These are phyloP conservation scores for Solanum tarijense DNA, from an alignment of 257 asterid genomes.

Conservation along the genomic window DNA sequence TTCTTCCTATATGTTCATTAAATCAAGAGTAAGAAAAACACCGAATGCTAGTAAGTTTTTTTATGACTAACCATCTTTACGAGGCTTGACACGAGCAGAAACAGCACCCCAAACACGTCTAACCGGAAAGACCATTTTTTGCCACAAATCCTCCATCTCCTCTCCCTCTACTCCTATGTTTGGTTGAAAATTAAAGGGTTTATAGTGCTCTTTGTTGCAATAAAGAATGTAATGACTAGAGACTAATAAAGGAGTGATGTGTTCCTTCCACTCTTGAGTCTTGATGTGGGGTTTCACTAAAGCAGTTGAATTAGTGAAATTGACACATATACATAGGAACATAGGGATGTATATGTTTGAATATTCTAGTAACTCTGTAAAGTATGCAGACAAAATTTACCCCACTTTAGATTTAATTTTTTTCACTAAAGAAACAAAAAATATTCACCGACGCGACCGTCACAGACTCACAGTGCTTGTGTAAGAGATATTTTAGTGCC, in stretches of 20 bases:
- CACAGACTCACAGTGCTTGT: not conserved
- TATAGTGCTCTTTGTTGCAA: not conserved
- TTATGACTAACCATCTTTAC: slow-evolving; percentile 40
- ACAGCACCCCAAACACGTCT: slow-evolving; percentile 56
- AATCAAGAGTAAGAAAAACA: not conserved
- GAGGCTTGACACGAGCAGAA: slow-evolving; percentile 52
- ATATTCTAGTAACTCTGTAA: not conserved
- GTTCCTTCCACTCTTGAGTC: not conserved
- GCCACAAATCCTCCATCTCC: slow-evolving; percentile 59
- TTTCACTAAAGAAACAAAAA: not conserved
- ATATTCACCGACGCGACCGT: slow-evolving; percentile 52
- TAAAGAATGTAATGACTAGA: not conserved
- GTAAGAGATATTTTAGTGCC: slow-evolving; percentile 7
- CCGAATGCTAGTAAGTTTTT: not conserved
- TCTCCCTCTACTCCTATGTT: slow-evolving; percentile 8
- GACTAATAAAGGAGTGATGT: not conserved
- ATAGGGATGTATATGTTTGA: not conserved
- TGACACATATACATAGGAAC: too few species aligned
- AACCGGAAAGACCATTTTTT: slow-evolving; percentile 62
- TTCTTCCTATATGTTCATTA: not conserved
- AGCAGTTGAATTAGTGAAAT: not conserved
- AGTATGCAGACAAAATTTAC: not conserved
- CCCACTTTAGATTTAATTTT: not conserved
- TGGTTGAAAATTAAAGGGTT: not conserved
- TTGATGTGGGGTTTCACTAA: not conserved